Base-by-base conservation (phyloP, 805 yeast species). In the Barnettozyma wickerhamii region DNA sequence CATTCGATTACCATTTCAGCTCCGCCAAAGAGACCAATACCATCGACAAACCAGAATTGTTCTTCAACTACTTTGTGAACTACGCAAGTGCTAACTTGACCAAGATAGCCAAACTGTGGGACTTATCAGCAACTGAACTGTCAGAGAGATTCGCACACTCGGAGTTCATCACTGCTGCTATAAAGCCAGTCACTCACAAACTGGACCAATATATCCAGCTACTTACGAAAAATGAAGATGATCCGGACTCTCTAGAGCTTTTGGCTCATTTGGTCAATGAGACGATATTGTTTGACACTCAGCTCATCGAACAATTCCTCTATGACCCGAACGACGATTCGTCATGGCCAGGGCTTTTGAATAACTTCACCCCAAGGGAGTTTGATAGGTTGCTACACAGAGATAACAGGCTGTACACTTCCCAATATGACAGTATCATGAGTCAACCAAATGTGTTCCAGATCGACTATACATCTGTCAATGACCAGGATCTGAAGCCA, bases 1-100 rank as follows among this genome's bases (percentile, higher is more conserved):
- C 81, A 37, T 79, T 78, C 53, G 64, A 72, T 30, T 79, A 69
- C 55, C 84, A 78, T 52, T 78, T 78, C 59, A 68, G 69, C 41
- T 56, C 62, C 5, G 54, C 61, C 30, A 65, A 55, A 40, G 72
- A 68, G 4, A 71, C 76, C 3, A 72, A 64, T 53, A 66, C 68
- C 43, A 58, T 69, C 40, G 71, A 67, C 30, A 69, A 65, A 45
- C 79, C 76, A 35, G 81, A 78, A 50, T 66, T 75, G 63, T 75
- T 78, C 24, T 67, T 75, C 45, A 62, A 61, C 17, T 78, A 68
- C 45, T 59, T 69, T n/a, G 71, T 74, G 47, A 66, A 65, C 28
- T 76, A 75, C 45, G 49, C 78, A 24, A 52, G 61, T 7, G 52
- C 55, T 19, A 68, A 75, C 38, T 38, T 74, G 15, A 53, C 61